A percentile compares a stretch with the other conserved stretches of the same genome.
phyloP scores from a whole-genome alignment of 805 yeast genomes.

The Sugiyamaella valdiviana region DNA sequence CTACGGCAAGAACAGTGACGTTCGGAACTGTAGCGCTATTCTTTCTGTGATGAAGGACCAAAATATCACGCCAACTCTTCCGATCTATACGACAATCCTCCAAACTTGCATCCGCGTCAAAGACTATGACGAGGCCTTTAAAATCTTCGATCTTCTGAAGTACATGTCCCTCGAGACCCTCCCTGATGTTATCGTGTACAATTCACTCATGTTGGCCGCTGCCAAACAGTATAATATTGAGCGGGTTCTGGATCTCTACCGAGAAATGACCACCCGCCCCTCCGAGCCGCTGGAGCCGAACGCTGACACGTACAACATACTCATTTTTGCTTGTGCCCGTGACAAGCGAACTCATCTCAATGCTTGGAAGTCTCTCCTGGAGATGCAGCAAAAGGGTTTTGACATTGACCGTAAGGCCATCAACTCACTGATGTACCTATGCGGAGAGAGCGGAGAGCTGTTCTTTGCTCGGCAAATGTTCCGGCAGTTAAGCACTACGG shows the following conservation, averaged over 20 bases:
- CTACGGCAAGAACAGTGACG: constrained; percentile 24
- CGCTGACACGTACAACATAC: constrained; percentile 43
- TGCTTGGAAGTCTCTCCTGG: constrained; percentile 77
- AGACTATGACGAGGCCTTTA: constrained; percentile 54
- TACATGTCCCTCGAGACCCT: constrained; percentile 58
- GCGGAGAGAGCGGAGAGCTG: constrained; percentile 77
- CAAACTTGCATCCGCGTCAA: constrained; percentile 51
- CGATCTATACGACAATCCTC: constrained; percentile 50
- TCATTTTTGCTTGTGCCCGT: constrained; percentile 65
- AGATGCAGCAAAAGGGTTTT: constrained; percentile 43
- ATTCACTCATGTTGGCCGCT: constrained; percentile 62
- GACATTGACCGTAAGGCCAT: constrained; percentile 40
- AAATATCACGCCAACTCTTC: constrained; percentile 11
- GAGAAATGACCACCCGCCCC: constrained; percentile 50
- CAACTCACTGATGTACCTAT: constrained; percentile 65
- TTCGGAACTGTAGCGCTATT: constrained; percentile 19
- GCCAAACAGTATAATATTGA: constrained; percentile 59
- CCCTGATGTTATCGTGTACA: constrained; percentile 66
- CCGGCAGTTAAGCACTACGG: constrained; percentile 25
- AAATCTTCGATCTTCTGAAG: constrained; percentile 79
- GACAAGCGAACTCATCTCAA: constrained; percentile 40
- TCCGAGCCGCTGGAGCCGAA: constrained; percentile 36
- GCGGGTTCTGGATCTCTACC: constrained; percentile 66
- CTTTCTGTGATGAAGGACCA: constrained; percentile 14
- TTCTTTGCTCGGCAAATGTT: constrained; percentile 57